Evolutionary conservation across 2,329 filamentous ascomycete species (phyloP).

Genomic region (Pseudogymnoascus sp.): DNA sequence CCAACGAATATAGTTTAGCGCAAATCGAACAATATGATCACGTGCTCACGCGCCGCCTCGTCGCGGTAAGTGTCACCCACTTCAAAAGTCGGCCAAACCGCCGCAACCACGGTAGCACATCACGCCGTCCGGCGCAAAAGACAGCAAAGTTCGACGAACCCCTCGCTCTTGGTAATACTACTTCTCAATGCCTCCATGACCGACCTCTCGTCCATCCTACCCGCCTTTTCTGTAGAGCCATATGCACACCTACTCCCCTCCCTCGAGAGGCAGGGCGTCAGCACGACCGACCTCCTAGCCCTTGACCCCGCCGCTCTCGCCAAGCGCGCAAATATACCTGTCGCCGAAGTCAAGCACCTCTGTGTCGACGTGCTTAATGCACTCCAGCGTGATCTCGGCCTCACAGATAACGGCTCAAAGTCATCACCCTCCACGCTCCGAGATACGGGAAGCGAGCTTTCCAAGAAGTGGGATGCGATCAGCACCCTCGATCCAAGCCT

Average conservation of each 20-base stretch:
- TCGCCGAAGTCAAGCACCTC: constrained; percentile 71
- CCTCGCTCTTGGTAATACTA: neutral
- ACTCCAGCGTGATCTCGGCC: constrained; percentile 51
- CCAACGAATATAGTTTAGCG: neutral
- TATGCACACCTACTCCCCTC: constrained; percentile 70
- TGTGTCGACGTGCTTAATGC: constrained; percentile 58
- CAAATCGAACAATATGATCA: neutral
- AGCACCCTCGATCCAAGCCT: constrained; percentile 72
- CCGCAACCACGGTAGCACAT: neutral
- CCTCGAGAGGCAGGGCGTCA: constrained; percentile 70
- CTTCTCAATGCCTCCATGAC: constrained; percentile 54
- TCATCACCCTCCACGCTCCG: constrained; percentile 19
- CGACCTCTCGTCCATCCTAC: constrained; percentile 77
- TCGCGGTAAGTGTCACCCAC: neutral
- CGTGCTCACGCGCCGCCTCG: neutral
- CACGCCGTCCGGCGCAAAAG: constrained; percentile 10
- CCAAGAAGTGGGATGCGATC: constrained; percentile 49
- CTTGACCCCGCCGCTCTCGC: constrained; percentile 77
- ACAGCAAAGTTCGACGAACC: constrained; percentile 16
- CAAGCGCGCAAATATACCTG: constrained; percentile 73
- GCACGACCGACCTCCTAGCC: constrained; percentile 76
- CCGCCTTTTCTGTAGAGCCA: constrained; percentile 64
- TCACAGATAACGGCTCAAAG: constrained; percentile 2
- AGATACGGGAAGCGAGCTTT: constrained; percentile 31
- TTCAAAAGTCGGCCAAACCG: neutral